A percentile compares a stretch with the other conserved stretches of the same genome.
Evolutionary conservation across 2,329 filamentous ascomycete species (phyloP).

Genomic region (Penicillium sp.): DNA sequence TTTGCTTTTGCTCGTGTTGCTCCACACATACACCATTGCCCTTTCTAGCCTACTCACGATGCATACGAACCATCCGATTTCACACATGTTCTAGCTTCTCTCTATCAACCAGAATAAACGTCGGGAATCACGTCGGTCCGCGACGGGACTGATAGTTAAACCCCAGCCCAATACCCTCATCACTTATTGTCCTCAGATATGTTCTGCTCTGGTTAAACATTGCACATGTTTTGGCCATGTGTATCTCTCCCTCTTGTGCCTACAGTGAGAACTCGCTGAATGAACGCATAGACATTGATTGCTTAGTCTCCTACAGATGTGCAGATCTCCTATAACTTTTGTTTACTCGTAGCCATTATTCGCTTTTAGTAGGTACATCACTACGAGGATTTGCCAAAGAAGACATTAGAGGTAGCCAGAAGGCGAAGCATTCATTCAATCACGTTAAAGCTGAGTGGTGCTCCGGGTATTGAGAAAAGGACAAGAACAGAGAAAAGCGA

Average conservation of each 20-base stretch:
- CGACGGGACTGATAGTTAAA: neutral
- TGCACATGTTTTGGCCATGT: neutral
- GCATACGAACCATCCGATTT: neutral
- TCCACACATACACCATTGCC: neutral
- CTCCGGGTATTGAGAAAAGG: slow-evolving; percentile 7
- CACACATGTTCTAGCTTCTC: neutral
- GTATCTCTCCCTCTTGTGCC: neutral
- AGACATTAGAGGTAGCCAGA: neutral
- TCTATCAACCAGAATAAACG: neutral
- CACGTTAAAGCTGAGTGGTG: neutral
- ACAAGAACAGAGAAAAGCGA: neutral
- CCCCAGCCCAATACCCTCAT: neutral
- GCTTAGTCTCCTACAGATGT: neutral
- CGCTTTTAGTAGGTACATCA: neutral
- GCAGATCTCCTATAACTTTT: neutral
- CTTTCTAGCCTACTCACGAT: neutral
- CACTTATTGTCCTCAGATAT: neutral
- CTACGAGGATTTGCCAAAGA: neutral
- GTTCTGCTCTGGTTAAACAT: neutral
- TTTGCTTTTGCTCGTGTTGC: neutral
- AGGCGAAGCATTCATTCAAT: slow-evolving; percentile 3
- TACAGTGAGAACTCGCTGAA: neutral
- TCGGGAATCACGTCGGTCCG: neutral
- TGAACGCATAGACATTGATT: neutral
- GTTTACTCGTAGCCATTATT: neutral